phyloP scores from a whole-genome alignment of 306 rosid species.

The Acacia melanoxylon region DNA sequence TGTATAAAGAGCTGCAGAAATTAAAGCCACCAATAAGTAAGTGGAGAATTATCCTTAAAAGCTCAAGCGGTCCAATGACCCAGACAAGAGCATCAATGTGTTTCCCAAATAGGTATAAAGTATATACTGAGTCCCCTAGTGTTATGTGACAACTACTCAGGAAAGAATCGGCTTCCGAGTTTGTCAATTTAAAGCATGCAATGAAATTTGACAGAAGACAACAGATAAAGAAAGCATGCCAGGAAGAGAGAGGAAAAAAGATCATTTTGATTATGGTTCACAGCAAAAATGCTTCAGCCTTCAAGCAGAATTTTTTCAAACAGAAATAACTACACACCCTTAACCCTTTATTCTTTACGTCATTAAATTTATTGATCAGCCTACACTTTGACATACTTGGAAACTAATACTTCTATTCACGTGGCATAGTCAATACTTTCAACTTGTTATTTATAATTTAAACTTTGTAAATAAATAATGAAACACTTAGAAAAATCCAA shows the following conservation, averaged over 20 bases:
- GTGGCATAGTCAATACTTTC: neutral
- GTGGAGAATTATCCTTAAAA: neutral
- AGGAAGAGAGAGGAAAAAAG: neutral
- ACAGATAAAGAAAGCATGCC: neutral
- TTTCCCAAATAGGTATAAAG: conserved; percentile 9
- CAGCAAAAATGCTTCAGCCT: conserved; percentile 3
- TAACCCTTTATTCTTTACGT: neutral
- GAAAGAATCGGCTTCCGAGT: conserved; percentile 26
- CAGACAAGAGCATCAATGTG: neutral
- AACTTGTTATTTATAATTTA: neutral
- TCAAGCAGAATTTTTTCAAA: neutral
- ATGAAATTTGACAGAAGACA: too few species aligned
- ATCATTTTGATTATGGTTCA: neutral
- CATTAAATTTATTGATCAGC: neutral
- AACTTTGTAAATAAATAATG: neutral
- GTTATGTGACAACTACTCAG: neutral
- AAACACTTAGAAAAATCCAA: too few species aligned
- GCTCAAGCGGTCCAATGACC: neutral
- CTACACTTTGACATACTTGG: neutral
- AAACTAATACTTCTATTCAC: neutral
- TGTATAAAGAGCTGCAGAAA: too few species aligned
- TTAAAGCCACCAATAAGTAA: too few species aligned
- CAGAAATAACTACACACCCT: neutral
- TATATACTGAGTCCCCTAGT: neutral
- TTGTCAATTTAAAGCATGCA: too few species aligned